phyloP scores from a whole-genome alignment of 2,329 filamentous ascomycete genomes.

The Fusarium humuli region DNA sequence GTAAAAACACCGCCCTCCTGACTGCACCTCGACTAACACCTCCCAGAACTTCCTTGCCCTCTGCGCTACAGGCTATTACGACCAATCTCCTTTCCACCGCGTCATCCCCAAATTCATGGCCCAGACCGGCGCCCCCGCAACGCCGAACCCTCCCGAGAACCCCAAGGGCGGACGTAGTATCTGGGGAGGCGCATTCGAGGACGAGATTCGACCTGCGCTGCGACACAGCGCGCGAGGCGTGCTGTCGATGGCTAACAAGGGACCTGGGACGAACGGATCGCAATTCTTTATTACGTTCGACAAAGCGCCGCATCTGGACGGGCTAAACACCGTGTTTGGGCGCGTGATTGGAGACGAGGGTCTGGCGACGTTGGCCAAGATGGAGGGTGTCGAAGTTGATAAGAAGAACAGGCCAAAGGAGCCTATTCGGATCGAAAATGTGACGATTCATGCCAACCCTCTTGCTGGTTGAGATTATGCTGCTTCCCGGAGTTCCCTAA shows the following conservation, averaged over 20 bases:
- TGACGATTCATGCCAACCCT: slow-evolving; percentile 84
- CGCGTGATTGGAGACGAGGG: slow-evolving; percentile 75
- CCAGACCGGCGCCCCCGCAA: slow-evolving; percentile 76
- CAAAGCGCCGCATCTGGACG: slow-evolving; percentile 82
- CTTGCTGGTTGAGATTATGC: slow-evolving; percentile 66
- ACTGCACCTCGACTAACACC: slow-evolving; percentile 20
- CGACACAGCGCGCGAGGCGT: slow-evolving; percentile 76
- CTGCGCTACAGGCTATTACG: slow-evolving; percentile 82
- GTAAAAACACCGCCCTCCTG: slow-evolving; percentile 31
- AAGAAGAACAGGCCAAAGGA: slow-evolving; percentile 81
- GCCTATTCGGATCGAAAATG: slow-evolving; percentile 71
- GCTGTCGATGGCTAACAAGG: slow-evolving; percentile 83
- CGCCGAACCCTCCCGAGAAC: slow-evolving; percentile 63
- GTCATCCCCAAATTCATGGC: slow-evolving; percentile 85
- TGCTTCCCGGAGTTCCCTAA: background rate
- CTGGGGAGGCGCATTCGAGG: slow-evolving; percentile 79
- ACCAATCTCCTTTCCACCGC: slow-evolving; percentile 81
- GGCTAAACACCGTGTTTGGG: slow-evolving; percentile 86
- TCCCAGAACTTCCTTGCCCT: slow-evolving; percentile 86
- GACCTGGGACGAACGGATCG: slow-evolving; percentile 77
- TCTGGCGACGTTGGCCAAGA: slow-evolving; percentile 72
- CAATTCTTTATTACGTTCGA: slow-evolving; percentile 88
- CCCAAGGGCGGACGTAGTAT: slow-evolving; percentile 79
- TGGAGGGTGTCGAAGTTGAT: slow-evolving; percentile 79
- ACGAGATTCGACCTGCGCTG: slow-evolving; percentile 80